Percentiles rank a stretch among this genome's conserved stretches.
phyloP scores from a whole-genome alignment of 2,329 filamentous ascomycete species.

The Plectosphaerella sp. region DNA sequence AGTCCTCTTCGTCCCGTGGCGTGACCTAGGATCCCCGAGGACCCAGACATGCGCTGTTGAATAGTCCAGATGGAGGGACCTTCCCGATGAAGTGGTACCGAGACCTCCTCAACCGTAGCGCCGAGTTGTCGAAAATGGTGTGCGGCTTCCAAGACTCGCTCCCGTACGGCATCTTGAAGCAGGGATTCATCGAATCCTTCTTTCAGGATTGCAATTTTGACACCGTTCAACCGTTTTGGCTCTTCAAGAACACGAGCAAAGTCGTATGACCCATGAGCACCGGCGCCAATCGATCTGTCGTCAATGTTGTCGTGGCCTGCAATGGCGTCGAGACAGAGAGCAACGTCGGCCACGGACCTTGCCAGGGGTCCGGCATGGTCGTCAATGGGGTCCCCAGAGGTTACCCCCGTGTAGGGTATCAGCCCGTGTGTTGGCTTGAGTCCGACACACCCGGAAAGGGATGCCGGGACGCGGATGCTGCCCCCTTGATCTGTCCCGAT shows the following conservation, averaged over 20 bases:
- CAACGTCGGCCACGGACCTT: slow-evolving; percentile 31
- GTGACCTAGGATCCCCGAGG: slow-evolving; percentile 35
- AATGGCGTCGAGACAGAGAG: slow-evolving; percentile 37
- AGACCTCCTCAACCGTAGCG: slow-evolving; percentile 44
- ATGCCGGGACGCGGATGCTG: slow-evolving; percentile 39
- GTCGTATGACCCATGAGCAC: slow-evolving; percentile 19
- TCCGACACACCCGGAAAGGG: slow-evolving; percentile 30
- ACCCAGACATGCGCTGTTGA: slow-evolving; percentile 38
- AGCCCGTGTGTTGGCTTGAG: slow-evolving; percentile 48
- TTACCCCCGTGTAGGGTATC: slow-evolving; percentile 46
- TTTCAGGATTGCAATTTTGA: slow-evolving; percentile 36
- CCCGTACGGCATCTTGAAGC: slow-evolving; percentile 30
- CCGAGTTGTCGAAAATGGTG: slow-evolving; percentile 37
- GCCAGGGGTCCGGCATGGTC: slow-evolving; percentile 45
- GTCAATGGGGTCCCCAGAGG: slow-evolving; percentile 42
- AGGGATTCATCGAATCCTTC: slow-evolving; percentile 37
- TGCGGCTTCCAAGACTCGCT: slow-evolving; percentile 35
- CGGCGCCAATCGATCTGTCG: slow-evolving; percentile 33
- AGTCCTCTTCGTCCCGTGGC: slow-evolving; percentile 42
- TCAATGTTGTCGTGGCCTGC: slow-evolving; percentile 45
- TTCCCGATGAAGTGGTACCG: slow-evolving; percentile 42
- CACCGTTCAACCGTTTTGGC: slow-evolving; percentile 17
- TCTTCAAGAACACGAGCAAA: slow-evolving; percentile 15
- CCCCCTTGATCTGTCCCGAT: slow-evolving; percentile 45
- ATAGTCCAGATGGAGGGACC: slow-evolving; percentile 47